Base-by-base conservation (phyloP, 305 asterid species). In the Rubia peregrina region DNA sequence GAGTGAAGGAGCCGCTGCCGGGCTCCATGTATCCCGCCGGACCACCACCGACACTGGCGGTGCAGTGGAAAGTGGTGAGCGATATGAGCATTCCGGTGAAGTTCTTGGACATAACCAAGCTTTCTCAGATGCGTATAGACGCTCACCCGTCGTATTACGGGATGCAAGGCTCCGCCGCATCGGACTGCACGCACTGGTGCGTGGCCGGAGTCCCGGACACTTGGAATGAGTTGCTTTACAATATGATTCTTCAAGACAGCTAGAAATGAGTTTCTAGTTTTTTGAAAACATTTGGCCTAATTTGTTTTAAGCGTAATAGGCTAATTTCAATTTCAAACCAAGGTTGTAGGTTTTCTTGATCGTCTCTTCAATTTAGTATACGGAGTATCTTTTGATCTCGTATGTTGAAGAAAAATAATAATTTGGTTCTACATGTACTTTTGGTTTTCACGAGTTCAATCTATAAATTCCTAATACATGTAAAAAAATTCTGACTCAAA, bases 101-200 rank as follows among this genome's bases (percentile, higher is more conserved):
- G 30, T 77, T 79, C 38, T 78, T 82, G 40, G 86, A 79, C 59
- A 75, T 82, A 74, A 77, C 86, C 9, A 41, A 38, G 21, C 73
- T 82, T 9, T 69, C 83, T 36, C 86, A 76, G 4, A 17, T 82
- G 21, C 69, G 83, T 9, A 72, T 79, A 36, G 83, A 82, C 66
- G 86, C 77, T 0, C 86, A 82, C 79, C 86, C 83, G 0, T 72
- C 80, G 0, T 59, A 46, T 19, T 79, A 79, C 73, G 77, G 80
- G 0, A 57, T 5, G 19, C 77, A 68, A 7, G 11, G 51, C 0
- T 13, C 65, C 2, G 80, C 70, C 7, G 24, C 42, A 4, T 14
- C 43, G 4, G 86, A 82, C 55, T 82, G 86, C 68, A 68, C 80
- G 0, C 86, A 79, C 62, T 82, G 86, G 86, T 82, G 86, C n/a